A percentile compares a stretch with the other conserved stretches of the same genome.
Evolutionary conservation across 31 red algal genomes (phyloP).

Genomic region (Odonthalia washingtoniensis): DNA sequence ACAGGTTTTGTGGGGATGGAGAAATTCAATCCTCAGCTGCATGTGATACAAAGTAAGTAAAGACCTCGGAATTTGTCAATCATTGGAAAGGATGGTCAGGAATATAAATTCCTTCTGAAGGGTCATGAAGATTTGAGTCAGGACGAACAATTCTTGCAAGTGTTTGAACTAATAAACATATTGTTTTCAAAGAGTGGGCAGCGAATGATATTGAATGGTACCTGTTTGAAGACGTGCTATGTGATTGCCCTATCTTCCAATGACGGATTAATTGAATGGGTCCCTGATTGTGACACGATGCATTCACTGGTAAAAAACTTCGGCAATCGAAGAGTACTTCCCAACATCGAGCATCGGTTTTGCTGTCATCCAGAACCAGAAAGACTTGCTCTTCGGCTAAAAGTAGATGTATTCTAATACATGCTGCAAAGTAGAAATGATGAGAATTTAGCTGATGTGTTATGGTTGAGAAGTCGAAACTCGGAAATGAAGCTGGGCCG

Average conservation of each 20-base stretch:
- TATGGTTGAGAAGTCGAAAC: conserved; percentile 98
- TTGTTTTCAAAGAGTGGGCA: conserved; percentile 77
- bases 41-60: conserved; percentile 70
- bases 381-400: background rate
- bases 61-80: conserved; percentile 90
- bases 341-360: background rate
- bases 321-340: background rate
- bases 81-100: conserved; percentile 88
- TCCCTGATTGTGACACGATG: conserved; percentile 3
- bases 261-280: conserved; percentile 48
- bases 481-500: conserved; percentile 98
- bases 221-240: conserved; percentile 80
- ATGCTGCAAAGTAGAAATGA: conserved; percentile 91
- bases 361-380: background rate
- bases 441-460: conserved; percentile 80
- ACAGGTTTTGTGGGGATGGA: conserved; percentile 71
- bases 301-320: background rate
- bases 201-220: conserved; percentile 53
- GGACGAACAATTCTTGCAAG: conserved; percentile 98
- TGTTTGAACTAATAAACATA: conserved; percentile 94
- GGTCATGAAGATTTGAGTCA: conserved; percentile 99
- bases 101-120: conserved; percentile 96
- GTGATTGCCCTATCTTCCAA: conserved; percentile 87
- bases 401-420: conserved; percentile 54
- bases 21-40: conserved; percentile 76